These are phyloP conservation scores for Trifolium repens DNA, from an alignment of 306 rosid genomes.

Conservation along the genomic window DNA sequence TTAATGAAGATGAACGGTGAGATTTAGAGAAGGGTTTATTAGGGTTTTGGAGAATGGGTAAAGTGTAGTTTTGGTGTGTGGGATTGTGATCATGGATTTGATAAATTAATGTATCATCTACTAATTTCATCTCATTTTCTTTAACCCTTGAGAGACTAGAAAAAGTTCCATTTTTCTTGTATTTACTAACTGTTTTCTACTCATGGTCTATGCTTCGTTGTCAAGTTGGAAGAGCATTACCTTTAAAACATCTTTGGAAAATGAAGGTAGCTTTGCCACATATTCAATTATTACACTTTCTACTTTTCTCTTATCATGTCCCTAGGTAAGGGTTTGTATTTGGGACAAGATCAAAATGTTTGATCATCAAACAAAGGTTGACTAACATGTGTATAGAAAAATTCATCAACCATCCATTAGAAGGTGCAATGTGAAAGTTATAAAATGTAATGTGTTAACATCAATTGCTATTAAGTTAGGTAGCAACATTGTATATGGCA, in stretches of 20 bases:
- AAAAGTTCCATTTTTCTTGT: slow-evolving; percentile 8
- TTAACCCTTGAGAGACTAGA: neutral
- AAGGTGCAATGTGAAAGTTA: slow-evolving; percentile 25
- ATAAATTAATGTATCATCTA: too few species aligned
- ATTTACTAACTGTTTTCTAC: slow-evolving; percentile 27
- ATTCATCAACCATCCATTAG: slow-evolving; percentile 33
- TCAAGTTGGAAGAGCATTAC: slow-evolving; percentile 41
- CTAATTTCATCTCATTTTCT: neutral
- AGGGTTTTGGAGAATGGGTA: slow-evolving; percentile 47
- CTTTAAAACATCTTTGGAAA: slow-evolving; percentile 42
- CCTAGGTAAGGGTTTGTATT: slow-evolving; percentile 35
- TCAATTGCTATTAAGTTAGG: slow-evolving; percentile 37
- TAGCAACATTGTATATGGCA: slow-evolving; percentile 44
- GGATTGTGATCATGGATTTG: slow-evolving; percentile 28
- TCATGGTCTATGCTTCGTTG: slow-evolving; percentile 40
- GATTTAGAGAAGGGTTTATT: slow-evolving; percentile 60
- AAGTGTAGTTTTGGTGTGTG: slow-evolving; percentile 77
- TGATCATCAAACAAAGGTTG: slow-evolving; percentile 45
- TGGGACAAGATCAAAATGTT: slow-evolving; percentile 36
- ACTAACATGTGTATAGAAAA: slow-evolving; percentile 33
- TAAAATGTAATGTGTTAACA: slow-evolving; percentile 36
- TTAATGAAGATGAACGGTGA: slow-evolving; percentile 51
- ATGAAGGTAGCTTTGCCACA: slow-evolving; percentile 44
- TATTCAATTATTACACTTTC: slow-evolving; percentile 38
- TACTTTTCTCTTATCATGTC: slow-evolving; percentile 43